These are phyloP conservation scores for Ceratobasidium theobromae DNA, from an alignment of 1,284 basidiomycete genomes.

Conservation along the genomic window DNA sequence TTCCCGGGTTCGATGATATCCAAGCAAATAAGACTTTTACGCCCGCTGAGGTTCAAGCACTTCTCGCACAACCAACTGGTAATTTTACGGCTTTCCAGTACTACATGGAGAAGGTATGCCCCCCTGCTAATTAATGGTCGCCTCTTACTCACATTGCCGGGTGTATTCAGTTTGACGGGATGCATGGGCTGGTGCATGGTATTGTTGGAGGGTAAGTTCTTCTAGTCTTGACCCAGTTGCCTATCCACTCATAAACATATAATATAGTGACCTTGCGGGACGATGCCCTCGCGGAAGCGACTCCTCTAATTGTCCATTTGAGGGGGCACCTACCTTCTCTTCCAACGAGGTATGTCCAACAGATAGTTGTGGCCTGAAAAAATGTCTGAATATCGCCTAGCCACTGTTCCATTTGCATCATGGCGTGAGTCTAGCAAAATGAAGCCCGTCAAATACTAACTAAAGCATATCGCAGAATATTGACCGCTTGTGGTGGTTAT, in stretches of 20 bases:
- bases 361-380: neutral
- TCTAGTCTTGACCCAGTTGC: neutral
- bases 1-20: neutral
- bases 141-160: neutral
- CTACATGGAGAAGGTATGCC: neutral
- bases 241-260: neutral
- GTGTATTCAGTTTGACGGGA: slow-evolving; percentile 2
- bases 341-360: neutral
- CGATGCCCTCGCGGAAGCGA: neutral
- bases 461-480: neutral
- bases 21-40: neutral
- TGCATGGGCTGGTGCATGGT: neutral
- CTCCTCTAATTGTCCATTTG: slow-evolving; percentile 2
- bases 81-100: neutral
- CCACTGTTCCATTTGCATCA: slow-evolving; percentile 5
- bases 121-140: neutral
- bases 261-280: neutral
- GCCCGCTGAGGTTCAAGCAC: neutral
- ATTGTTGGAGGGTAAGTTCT: neutral
- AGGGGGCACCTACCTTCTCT: neutral
- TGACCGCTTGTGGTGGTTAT: slow-evolving; percentile 8
- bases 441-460: neutral
- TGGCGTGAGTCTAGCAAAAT: neutral
- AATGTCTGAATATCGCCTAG: neutral
- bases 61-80: neutral